phyloP scores from a whole-genome alignment of 2,329 filamentous ascomycete species.

The Geoglossum cookeanum region DNA sequence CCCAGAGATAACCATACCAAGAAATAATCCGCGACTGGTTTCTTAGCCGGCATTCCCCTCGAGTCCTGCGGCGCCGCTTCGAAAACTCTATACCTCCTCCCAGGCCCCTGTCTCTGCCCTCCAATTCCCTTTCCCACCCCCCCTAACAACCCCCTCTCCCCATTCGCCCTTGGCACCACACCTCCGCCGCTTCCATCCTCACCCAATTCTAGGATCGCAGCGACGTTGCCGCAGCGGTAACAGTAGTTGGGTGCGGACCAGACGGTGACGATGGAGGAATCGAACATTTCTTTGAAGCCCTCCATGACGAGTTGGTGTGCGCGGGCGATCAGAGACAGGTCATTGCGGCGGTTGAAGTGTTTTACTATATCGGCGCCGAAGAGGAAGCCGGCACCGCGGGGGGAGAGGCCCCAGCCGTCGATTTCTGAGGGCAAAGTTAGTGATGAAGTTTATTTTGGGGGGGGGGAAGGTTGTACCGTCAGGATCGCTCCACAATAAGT shows the following conservation, averaged over 20 bases:
- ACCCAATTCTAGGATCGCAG: constrained; percentile 78
- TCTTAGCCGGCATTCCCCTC: constrained; percentile 95
- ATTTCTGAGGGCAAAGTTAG: constrained; percentile 39
- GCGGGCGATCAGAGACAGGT: constrained; percentile 76
- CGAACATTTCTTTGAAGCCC: constrained; percentile 98
- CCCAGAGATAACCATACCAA: constrained; percentile 22
- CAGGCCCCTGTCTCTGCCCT: constrained; percentile 44
- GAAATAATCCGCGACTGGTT: constrained; percentile 95
- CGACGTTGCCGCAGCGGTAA: constrained; percentile 89
- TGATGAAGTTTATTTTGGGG: background rate
- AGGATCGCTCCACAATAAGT: constrained; percentile 92
- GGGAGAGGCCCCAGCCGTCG: constrained; percentile 87
- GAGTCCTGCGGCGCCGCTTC: constrained; percentile 93
- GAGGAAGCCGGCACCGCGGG: constrained; percentile 83
- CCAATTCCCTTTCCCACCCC: constrained; percentile 21
- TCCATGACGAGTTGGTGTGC: constrained; percentile 99
- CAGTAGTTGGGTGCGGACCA: constrained; percentile 97
- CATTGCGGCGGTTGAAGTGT: constrained; percentile 86
- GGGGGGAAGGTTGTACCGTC: constrained; percentile 27
- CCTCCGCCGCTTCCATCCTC: constrained; percentile 49
- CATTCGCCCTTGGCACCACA: constrained; percentile 35
- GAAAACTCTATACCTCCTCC: constrained; percentile 82
- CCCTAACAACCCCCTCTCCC: constrained; percentile 33
- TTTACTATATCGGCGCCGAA: constrained; percentile 94
- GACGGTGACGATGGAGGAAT: constrained; percentile 89